Evolutionary conservation across 176 grass and related monocot species (phyloP).

Genomic region (Oryza coarctata): DNA sequence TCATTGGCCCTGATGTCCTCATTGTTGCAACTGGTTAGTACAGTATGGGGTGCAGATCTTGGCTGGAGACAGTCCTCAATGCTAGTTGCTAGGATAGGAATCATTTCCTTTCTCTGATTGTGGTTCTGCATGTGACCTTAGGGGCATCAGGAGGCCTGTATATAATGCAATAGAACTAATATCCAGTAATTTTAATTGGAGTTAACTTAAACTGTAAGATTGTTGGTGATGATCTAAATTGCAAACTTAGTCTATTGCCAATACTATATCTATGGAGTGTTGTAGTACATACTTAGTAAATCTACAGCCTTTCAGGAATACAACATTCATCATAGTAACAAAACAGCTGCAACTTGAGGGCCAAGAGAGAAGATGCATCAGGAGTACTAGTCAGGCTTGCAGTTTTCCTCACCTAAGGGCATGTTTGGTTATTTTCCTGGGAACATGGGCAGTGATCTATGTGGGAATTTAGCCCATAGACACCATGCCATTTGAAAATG

Average conservation of each 20-base stretch:
- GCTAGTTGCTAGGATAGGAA: background rate
- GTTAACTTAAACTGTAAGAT: background rate
- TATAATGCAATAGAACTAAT: background rate
- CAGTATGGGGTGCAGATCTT: background rate
- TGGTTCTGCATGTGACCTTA: background rate
- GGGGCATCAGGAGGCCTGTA: background rate
- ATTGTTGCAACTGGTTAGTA: background rate
- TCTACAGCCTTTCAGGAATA: background rate
- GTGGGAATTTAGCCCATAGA: background rate
- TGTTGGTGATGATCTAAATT: background rate
- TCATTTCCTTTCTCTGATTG: background rate
- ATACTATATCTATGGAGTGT: background rate
- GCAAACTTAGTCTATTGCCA: background rate
- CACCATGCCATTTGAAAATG: background rate
- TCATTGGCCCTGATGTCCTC: background rate
- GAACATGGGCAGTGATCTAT: background rate
- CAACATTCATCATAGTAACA: background rate
- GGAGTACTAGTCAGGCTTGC: background rate
- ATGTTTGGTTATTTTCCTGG: background rate
- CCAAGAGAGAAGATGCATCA: background rate
- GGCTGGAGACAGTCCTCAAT: background rate
- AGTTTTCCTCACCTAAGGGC: background rate
- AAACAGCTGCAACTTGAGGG: background rate
- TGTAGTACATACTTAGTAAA: constrained; percentile 7
- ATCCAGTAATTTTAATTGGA: constrained; percentile 3